Evolutionary conservation across 1,139 yeast genomes (phyloP).

Genomic region (Suhomyces terraborum): DNA sequence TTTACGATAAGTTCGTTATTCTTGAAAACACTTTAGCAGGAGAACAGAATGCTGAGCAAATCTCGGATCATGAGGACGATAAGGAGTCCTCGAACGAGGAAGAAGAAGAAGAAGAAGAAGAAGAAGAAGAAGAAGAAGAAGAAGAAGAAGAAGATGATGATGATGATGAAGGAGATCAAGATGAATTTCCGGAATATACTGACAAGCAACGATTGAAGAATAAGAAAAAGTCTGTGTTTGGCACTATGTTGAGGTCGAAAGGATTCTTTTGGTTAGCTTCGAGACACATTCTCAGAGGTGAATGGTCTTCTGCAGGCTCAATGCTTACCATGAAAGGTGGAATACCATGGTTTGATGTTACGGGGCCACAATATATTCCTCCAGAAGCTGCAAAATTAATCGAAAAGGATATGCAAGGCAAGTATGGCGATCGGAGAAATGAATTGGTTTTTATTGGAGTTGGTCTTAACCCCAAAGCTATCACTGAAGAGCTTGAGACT

Average conservation of each 20-base stretch:
- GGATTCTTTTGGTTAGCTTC: slow-evolving; percentile 53
- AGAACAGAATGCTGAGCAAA: slow-evolving; percentile 13
- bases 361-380: slow-evolving; percentile 38
- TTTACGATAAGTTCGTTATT: slow-evolving; percentile 38
- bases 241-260: slow-evolving; percentile 41
- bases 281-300: slow-evolving; percentile 42
- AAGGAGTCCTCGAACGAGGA: slow-evolving; percentile 14
- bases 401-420: slow-evolving; percentile 37
- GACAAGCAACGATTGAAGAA: slow-evolving; percentile 29
- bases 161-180: slow-evolving; percentile 22
- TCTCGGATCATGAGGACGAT: slow-evolving; percentile 15
- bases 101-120: slow-evolving; percentile 13
- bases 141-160: slow-evolving; percentile 17
- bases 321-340: slow-evolving; percentile 47
- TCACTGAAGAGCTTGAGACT: slow-evolving; percentile 31
- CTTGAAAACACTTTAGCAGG: slow-evolving; percentile 25
- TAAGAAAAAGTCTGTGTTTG: slow-evolving; percentile 38
- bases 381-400: slow-evolving; percentile 32
- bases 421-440: slow-evolving; percentile 45
- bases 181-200: slow-evolving; percentile 23
- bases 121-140: slow-evolving; percentile 12
- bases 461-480: slow-evolving; percentile 27
- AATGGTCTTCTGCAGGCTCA: slow-evolving; percentile 50
- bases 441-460: slow-evolving; percentile 49
- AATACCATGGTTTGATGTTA: slow-evolving; percentile 46